A percentile compares a stretch with the other conserved stretches of the same genome.
These are phyloP conservation scores for Fusarium sp. DNA, from an alignment of 2,329 filamentous ascomycete genomes.

Conservation along the genomic window DNA sequence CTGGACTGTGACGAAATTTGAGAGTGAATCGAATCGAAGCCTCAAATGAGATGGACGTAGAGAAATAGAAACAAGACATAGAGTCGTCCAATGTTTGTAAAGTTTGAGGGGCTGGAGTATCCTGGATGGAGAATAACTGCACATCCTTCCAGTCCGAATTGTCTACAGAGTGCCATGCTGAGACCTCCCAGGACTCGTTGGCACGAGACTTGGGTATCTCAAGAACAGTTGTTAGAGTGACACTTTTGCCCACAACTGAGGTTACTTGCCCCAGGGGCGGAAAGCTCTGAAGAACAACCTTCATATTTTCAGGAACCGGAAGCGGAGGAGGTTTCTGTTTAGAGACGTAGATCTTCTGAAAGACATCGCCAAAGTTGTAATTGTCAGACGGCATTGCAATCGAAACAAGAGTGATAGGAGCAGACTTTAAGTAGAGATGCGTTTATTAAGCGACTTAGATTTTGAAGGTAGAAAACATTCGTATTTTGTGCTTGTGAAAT, in stretches of 20 bases:
- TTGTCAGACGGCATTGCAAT: conserved; percentile 42
- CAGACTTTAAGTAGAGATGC: conserved; percentile 8
- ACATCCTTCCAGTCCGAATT: conserved; percentile 68
- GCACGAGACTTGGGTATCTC: conserved; percentile 69
- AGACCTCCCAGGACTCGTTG: conserved; percentile 74
- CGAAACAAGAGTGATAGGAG: conserved; percentile 11
- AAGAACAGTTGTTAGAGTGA: conserved; percentile 75
- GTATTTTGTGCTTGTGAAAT: background rate
- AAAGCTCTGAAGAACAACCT: conserved; percentile 60
- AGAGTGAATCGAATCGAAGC: conserved; percentile 73
- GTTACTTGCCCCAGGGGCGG: conserved; percentile 83
- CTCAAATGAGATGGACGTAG: conserved; percentile 59
- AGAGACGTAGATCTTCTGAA: conserved; percentile 53
- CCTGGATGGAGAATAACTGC: conserved; percentile 46
- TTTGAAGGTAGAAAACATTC: background rate
- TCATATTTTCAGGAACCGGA: conserved; percentile 49
- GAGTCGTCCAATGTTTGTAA: conserved; percentile 56
- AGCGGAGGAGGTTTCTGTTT: conserved; percentile 51
- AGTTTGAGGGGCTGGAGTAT: conserved; percentile 55
- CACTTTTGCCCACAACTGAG: conserved; percentile 59
- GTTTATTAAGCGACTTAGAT: conserved; percentile 22
- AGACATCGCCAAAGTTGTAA: conserved; percentile 52
- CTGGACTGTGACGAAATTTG: conserved; percentile 68
- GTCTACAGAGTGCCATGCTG: conserved; percentile 76
- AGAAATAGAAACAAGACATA: conserved; percentile 63